These are phyloP conservation scores for Tetrahymena elliotti DNA, from an alignment of 73 alveolate species.

Conservation along the genomic window DNA sequence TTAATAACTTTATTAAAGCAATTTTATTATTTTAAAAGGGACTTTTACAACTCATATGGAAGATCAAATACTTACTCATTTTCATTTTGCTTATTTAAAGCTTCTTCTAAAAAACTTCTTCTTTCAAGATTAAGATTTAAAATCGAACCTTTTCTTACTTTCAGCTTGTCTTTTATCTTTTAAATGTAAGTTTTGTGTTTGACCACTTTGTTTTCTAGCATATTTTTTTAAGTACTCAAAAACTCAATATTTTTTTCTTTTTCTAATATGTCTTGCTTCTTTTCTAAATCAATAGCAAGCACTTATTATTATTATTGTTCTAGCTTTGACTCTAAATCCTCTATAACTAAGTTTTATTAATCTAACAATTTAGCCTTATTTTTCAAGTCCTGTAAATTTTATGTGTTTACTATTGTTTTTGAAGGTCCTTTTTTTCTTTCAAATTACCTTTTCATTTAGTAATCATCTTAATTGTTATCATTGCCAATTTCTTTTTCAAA, in stretches of 20 bases:
- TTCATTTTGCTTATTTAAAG: not conserved
- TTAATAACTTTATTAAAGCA: not conserved
- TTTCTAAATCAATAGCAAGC: not conserved
- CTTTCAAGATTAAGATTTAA: not conserved
- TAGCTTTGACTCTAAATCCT: not conserved
- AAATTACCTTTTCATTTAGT: not conserved
- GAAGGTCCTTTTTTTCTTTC: not conserved
- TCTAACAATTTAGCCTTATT: not conserved
- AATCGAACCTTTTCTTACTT: not conserved
- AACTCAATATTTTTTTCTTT: not conserved
- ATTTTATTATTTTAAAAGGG: not conserved
- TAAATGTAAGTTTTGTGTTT: not conserved
- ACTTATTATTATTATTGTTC: not conserved
- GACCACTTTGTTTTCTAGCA: not conserved
- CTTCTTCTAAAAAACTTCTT: not conserved
- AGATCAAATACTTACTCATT: not conserved
- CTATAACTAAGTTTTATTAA: not conserved
- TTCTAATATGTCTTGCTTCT: not conserved
- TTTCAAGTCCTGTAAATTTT: not conserved
- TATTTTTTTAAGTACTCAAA: not conserved
- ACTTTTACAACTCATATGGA: not conserved
- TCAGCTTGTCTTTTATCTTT: not conserved
- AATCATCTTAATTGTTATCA: not conserved
- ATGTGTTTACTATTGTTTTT: not conserved
- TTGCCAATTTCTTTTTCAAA: not conserved